phyloP scores from a whole-genome alignment of 1,284 basidiomycete genomes.

The Trametes polyzona region DNA sequence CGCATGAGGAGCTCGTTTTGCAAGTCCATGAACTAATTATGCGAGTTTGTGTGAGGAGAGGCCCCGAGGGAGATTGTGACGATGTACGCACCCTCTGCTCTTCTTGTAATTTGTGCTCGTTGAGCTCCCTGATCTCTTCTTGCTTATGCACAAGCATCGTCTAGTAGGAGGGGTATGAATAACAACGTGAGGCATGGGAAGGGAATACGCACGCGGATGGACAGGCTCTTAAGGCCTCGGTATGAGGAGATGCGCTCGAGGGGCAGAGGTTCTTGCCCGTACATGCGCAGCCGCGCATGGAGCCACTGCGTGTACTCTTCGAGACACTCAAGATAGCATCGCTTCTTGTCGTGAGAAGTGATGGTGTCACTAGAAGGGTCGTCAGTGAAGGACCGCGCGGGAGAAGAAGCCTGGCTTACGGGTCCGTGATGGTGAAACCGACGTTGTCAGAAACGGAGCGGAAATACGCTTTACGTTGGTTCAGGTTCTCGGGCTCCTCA shows the following conservation, averaged over 20 bases:
- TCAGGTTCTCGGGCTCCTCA: slow-evolving; percentile 37
- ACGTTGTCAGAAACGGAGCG: slow-evolving; percentile 55
- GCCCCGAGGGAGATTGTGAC: too few relatives aligned
- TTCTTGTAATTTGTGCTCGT: slow-evolving; percentile 50
- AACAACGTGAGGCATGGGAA: neutral
- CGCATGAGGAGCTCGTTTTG: slow-evolving; percentile 26
- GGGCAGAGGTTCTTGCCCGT: slow-evolving; percentile 50
- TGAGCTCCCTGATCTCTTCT: slow-evolving; percentile 51
- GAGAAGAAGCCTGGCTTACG: slow-evolving; percentile 44
- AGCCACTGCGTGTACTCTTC: slow-evolving; percentile 71
- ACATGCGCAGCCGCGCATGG: slow-evolving; percentile 58
- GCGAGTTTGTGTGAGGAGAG: neutral
- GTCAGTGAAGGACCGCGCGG: neutral
- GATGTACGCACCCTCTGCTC: slow-evolving; percentile 50
- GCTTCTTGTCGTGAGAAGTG: slow-evolving; percentile 76
- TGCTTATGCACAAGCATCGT: slow-evolving; percentile 70
- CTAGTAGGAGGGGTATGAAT: slow-evolving; percentile 19
- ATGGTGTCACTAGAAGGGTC: slow-evolving; percentile 55
- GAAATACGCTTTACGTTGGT: slow-evolving; percentile 55
- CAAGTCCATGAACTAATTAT: slow-evolving; percentile 32
- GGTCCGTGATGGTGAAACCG: slow-evolving; percentile 60
- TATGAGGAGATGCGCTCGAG: slow-evolving; percentile 60
- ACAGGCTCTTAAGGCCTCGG: slow-evolving; percentile 61
- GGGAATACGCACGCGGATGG: slow-evolving; percentile 45
- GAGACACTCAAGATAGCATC: slow-evolving; percentile 70